These are phyloP conservation scores for Globisporangium iwayamae DNA, from an alignment of 352 stramenopile species.

Conservation along the genomic window DNA sequence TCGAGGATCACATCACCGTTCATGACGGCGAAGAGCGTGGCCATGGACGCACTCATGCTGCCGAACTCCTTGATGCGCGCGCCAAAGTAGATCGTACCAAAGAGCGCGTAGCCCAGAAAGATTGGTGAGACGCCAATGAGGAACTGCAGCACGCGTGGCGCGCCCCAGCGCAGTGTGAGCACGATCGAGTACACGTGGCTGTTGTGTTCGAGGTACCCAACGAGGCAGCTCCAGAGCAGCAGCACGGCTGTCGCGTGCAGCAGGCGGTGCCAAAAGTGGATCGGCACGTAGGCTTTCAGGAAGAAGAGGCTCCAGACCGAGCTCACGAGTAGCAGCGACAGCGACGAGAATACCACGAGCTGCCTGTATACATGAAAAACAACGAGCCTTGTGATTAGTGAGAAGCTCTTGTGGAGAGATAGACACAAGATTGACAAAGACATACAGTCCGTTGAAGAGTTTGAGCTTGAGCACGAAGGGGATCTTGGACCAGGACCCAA, in stretches of 20 bases:
- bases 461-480: constrained; percentile 53
- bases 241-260: constrained; percentile 66
- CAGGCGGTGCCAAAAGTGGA: constrained; percentile 71
- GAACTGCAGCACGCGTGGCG: constrained; percentile 84
- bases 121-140: constrained; percentile 86
- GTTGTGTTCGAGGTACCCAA: constrained; percentile 88
- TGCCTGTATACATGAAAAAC: constrained; percentile 27
- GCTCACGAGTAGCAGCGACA: constrained; percentile 54
- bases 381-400: background rate
- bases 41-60: constrained; percentile 56
- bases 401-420: background rate
- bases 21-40: constrained; percentile 87
- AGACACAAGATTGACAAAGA: background rate
- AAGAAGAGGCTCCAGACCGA: constrained; percentile 72
- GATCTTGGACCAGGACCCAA: constrained; percentile 31
- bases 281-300: constrained; percentile 67
- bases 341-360: constrained; percentile 45
- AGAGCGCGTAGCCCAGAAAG: constrained; percentile 86
- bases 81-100: constrained; percentile 89
- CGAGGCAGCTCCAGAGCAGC: constrained; percentile 78
- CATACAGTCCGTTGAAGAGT: constrained; percentile 71
- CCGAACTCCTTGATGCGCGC: constrained; percentile 75
- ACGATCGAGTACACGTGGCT: constrained; percentile 87
- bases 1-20: constrained; percentile 91
- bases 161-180: constrained; percentile 80